Evolutionary conservation across 352 stramenopile genomes (phyloP).

Genomic region (Phytophthora pini): DNA sequence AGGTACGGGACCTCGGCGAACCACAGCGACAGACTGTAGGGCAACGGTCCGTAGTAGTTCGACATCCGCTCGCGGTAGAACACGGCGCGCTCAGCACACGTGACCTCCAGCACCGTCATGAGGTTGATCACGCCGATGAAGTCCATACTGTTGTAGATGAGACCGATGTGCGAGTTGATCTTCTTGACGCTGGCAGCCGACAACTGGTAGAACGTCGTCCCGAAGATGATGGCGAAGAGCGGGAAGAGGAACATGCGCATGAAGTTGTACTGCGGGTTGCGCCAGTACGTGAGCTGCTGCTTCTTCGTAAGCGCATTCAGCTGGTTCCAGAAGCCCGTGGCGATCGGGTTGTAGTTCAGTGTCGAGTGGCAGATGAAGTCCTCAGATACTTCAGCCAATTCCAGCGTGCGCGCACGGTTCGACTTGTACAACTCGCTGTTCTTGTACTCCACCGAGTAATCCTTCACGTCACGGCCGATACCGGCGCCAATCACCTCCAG

Average conservation of each 20-base stretch:
- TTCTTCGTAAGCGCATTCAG: conserved; percentile 44
- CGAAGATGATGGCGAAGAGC: conserved; percentile 69
- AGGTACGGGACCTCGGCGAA: conserved; percentile 71
- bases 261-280: conserved; percentile 71
- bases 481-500: conserved; percentile 86
- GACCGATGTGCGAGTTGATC: conserved; percentile 68
- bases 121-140: conserved; percentile 70
- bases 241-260: conserved; percentile 66
- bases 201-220: conserved; percentile 69
- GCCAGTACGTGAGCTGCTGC: conserved; percentile 56
- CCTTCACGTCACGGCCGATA: conserved; percentile 69
- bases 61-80: conserved; percentile 75
- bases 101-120: conserved; percentile 64
- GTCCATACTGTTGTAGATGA: conserved; percentile 81
- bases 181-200: conserved; percentile 30
- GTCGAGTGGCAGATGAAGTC: conserved; percentile 53
- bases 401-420: conserved; percentile 40
- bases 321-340: conserved; percentile 51
- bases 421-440: conserved; percentile 44
- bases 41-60: conserved; percentile 75
- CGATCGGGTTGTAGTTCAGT: conserved; percentile 59
- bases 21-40: conserved; percentile 73
- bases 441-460: conserved; percentile 59
- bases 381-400: conserved; percentile 26
- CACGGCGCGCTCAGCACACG: conserved; percentile 51